Evolutionary conservation across 2,329 filamentous ascomycete genomes (phyloP).

Genomic region (Chaetomiaceae sp.): DNA sequence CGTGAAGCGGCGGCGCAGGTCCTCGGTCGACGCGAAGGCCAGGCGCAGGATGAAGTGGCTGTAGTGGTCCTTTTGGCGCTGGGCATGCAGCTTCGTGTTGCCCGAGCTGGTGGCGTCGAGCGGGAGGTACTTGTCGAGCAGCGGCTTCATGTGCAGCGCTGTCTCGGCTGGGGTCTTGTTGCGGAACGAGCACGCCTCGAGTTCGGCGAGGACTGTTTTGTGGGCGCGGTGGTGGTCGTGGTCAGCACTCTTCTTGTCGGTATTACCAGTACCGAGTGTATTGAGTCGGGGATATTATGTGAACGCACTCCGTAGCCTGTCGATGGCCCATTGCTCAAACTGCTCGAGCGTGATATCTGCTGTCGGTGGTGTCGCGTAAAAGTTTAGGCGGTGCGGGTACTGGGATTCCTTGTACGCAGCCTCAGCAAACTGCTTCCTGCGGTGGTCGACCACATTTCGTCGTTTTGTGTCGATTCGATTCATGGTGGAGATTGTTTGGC

Average conservation of each 20-base stretch:
- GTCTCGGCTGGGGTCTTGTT: slow-evolving; percentile 85
- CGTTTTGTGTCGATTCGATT: slow-evolving; percentile 64
- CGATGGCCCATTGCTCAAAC: slow-evolving; percentile 98
- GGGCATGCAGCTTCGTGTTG: slow-evolving; percentile 54
- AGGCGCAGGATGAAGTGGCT: slow-evolving; percentile 94
- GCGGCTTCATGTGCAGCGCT: slow-evolving; percentile 72
- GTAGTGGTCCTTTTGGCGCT: slow-evolving; percentile 94
- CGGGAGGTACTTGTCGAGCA: slow-evolving; percentile 82
- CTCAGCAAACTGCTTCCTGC: slow-evolving; percentile 81
- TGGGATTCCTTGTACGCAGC: slow-evolving; percentile 70
- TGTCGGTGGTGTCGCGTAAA: slow-evolving; percentile 83
- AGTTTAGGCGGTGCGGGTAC: slow-evolving; percentile 85
- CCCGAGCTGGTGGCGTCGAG: slow-evolving; percentile 69
- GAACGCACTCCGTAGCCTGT: slow-evolving; percentile 58
- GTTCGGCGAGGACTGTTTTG: slow-evolving; percentile 75
- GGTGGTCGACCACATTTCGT: slow-evolving; percentile 69
- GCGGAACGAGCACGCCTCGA: slow-evolving; percentile 93
- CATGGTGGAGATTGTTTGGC: slow-evolving; percentile 37
- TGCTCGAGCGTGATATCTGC: slow-evolving; percentile 94
- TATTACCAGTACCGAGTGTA: too few relatives aligned
- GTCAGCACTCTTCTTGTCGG: too few relatives aligned
- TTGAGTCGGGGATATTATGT: too few relatives aligned
- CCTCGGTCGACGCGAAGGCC: slow-evolving; percentile 87
- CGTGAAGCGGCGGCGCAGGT: slow-evolving; percentile 79
- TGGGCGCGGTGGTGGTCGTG: neutral